Evolutionary conservation across 495 filamentous ascomycete species (phyloP).

Genomic region (Chaetomium tenue): DNA sequence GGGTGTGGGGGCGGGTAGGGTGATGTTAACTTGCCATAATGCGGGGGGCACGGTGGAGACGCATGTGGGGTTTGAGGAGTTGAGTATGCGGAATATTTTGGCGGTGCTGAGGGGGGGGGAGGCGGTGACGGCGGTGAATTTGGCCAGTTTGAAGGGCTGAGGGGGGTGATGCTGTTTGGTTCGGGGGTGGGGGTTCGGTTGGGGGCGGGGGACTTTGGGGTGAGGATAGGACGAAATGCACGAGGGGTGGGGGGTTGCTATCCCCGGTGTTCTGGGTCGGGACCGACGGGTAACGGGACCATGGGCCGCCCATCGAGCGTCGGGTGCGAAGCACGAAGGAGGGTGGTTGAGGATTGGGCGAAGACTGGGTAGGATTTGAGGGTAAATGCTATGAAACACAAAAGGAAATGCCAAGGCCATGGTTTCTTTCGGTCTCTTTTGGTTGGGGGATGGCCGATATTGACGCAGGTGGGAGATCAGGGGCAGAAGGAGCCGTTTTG

Average conservation of each 20-base stretch:
- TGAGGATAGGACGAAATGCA: no score
- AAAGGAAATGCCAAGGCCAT: background rate
- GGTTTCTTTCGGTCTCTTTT: background rate
- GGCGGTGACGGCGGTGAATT: conserved; percentile 65
- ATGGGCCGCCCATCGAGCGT: no score
- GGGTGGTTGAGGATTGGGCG: background rate
- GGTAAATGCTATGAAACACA: background rate
- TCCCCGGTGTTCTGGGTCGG: background rate
- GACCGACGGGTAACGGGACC: background rate
- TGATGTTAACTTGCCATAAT: conserved; percentile 67
- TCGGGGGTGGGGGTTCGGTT: background rate
- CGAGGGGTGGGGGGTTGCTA: background rate
- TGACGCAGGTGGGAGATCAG: background rate
- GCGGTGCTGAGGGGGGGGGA: conserved; percentile 53
- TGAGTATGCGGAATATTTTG: conserved; percentile 71
- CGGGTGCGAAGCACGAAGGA: background rate
- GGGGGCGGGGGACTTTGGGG: background rate
- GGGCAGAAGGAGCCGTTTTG: background rate
- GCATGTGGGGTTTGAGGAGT: conserved; percentile 67
- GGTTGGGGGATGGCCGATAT: background rate
- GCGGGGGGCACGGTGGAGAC: conserved; percentile 71
- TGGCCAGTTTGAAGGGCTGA: conserved; percentile 45
- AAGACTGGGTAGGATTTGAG: background rate
- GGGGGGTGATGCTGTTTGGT: background rate
- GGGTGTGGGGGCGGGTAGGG: conserved; percentile 33